Conservation (phyloP, 192 early-diverging fungal genomes). For the Coemansia sp. region DNA sequence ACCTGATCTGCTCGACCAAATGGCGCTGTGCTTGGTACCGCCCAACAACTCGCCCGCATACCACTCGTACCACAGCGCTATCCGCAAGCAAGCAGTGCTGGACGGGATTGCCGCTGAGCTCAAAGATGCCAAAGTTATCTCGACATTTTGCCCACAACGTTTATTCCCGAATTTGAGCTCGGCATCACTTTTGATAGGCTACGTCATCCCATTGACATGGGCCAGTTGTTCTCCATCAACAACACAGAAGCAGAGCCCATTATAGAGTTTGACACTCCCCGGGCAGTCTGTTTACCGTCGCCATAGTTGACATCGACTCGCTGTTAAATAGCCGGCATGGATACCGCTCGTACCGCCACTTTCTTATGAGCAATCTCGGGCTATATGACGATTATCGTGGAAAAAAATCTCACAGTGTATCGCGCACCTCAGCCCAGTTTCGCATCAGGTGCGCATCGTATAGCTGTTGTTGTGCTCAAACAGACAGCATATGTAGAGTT, state of each 20-base stretch:
- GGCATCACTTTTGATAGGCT: slow-evolving; percentile 14
- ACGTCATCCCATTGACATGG: slow-evolving; percentile 10
- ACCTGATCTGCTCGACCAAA: slow-evolving; percentile 12
- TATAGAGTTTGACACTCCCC: slow-evolving; percentile 33
- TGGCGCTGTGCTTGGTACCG: slow-evolving; percentile 13
- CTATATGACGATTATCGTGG: not conserved
- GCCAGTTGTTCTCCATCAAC: slow-evolving; percentile 31
- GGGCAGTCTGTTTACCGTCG: slow-evolving; percentile 22
- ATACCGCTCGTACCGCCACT: slow-evolving; percentile 36
- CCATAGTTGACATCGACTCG: slow-evolving; percentile 38
- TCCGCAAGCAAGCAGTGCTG: not conserved
- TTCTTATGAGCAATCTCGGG: slow-evolving; percentile 30
- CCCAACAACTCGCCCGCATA: not conserved
- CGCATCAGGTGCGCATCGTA: slow-evolving; percentile 28
- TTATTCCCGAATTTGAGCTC: slow-evolving; percentile 33
- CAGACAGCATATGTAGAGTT: slow-evolving; percentile 12
- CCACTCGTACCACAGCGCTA: not conserved
- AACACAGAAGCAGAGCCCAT: slow-evolving; percentile 22
- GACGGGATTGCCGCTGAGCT: slow-evolving; percentile 1
- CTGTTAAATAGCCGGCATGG: slow-evolving; percentile 26
- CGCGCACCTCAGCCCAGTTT: slow-evolving; percentile 18
- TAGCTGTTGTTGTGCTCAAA: slow-evolving; percentile 26
- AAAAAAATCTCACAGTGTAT: slow-evolving; percentile 13
- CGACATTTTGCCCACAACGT: slow-evolving; percentile 18
- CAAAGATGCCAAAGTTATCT: slow-evolving; percentile 15